A percentile compares a stretch with the other conserved stretches of the same genome.
These are phyloP conservation scores for Styphnolobium japonicum DNA, from an alignment of 306 rosid species.

Conservation along the genomic window DNA sequence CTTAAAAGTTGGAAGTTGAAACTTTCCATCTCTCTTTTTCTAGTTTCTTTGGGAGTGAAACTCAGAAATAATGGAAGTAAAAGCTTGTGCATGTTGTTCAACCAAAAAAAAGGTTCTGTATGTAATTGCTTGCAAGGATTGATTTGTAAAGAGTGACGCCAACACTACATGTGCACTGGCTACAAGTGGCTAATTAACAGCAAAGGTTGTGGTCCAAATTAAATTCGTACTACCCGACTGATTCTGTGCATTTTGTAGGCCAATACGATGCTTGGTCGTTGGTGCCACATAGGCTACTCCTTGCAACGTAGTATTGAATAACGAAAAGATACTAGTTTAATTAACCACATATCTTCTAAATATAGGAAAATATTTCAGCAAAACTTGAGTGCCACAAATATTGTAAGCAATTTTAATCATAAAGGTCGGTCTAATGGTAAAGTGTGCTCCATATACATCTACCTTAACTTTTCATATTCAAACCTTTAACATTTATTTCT, in stretches of 20 bases:
- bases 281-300: not conserved
- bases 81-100: too few species aligned
- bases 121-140: not conserved
- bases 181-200: slow-evolving; percentile 36
- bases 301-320: not conserved
- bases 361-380: too few species aligned
- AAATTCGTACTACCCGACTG: not conserved
- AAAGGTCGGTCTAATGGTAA: too few species aligned
- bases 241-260: not conserved
- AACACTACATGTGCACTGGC: slow-evolving; percentile 54
- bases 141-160: slow-evolving; percentile 30
- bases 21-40: not conserved
- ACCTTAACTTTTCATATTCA: too few species aligned
- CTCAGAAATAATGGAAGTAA: not conserved
- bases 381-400: too few species aligned
- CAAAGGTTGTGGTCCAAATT: slow-evolving; percentile 17
- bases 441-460: too few species aligned
- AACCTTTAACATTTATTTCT: too few species aligned
- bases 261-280: not conserved
- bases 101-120: too few species aligned
- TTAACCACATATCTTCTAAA: too few species aligned
- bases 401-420: too few species aligned
- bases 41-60: not conserved
- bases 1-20: not conserved
- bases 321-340: too few species aligned